These are phyloP conservation scores for Neofusicoccum sp. DNA, from an alignment of 2,329 filamentous ascomycete species.

Conservation along the genomic window DNA sequence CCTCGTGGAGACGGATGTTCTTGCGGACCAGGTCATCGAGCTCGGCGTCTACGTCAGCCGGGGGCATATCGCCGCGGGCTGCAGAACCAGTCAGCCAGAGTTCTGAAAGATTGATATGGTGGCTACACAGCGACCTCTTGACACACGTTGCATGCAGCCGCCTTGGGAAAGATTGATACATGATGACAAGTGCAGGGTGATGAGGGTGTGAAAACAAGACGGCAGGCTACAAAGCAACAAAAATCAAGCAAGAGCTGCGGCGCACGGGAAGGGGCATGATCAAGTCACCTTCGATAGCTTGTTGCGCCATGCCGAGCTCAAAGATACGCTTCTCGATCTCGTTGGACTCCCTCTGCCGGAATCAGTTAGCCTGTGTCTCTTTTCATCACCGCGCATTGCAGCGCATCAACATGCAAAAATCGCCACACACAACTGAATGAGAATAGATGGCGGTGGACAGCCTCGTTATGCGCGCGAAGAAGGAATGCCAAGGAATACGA, in stretches of 20 bases:
- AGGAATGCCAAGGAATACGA: background rate
- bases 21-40: slow-evolving; percentile 48
- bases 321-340: slow-evolving; percentile 17
- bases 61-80: slow-evolving; percentile 37
- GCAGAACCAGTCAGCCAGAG: slow-evolving; percentile 4
- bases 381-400: too few relatives aligned
- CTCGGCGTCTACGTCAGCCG: slow-evolving; percentile 43
- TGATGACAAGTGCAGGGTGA: too few relatives aligned
- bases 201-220: background rate
- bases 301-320: slow-evolving; percentile 15
- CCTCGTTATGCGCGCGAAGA: background rate
- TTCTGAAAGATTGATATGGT: background rate
- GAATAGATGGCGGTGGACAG: too few relatives aligned
- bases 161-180: background rate
- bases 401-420: too few relatives aligned
- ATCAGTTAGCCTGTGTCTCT: background rate
- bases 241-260: background rate
- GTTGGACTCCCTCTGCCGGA: slow-evolving; percentile 16
- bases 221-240: background rate
- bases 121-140: background rate
- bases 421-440: too few relatives aligned
- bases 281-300: slow-evolving; percentile 12
- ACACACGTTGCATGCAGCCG: background rate
- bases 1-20: slow-evolving; percentile 48
- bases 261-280: background rate